Conservation (phyloP, 2,329 filamentous ascomycete species). For the Colletotrichum paranaense region DNA sequence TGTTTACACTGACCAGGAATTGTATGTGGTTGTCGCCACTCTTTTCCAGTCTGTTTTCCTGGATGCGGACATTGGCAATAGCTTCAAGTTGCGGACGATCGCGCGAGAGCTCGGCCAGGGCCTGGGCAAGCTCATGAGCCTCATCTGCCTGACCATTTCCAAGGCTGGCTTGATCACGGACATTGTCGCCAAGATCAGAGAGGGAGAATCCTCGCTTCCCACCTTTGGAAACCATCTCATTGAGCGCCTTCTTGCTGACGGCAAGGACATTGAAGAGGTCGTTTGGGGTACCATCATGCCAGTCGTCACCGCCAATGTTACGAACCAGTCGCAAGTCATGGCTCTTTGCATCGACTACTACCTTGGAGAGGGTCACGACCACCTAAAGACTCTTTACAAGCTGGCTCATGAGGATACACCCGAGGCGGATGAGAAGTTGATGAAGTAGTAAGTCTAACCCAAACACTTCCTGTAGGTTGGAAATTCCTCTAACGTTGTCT, state of each 20-base stretch:
- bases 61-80: constrained; percentile 67
- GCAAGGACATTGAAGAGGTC: constrained; percentile 63
- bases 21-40: constrained; percentile 66
- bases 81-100: constrained; percentile 64
- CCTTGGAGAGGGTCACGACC: constrained; percentile 59
- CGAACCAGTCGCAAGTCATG: constrained; percentile 69
- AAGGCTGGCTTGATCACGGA: constrained; percentile 59
- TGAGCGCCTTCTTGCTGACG: constrained; percentile 63
- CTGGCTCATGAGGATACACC: constrained; percentile 60
- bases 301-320: constrained; percentile 65
- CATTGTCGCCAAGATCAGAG: constrained; percentile 58
- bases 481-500: not conserved
- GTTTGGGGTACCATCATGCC: constrained; percentile 69
- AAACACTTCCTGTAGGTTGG: not conserved
- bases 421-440: constrained; percentile 60
- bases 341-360: constrained; percentile 71
- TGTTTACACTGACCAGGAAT: constrained; percentile 66
- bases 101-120: constrained; percentile 60
- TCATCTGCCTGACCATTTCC: constrained; percentile 61
- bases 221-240: constrained; percentile 70
- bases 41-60: constrained; percentile 67
- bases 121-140: constrained; percentile 62
- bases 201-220: constrained; percentile 45
- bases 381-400: constrained; percentile 63
- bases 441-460: constrained; percentile 45